Base-by-base conservation (phyloP, 2,329 filamentous ascomycete species). In the Ascosphaera apis region DNA sequence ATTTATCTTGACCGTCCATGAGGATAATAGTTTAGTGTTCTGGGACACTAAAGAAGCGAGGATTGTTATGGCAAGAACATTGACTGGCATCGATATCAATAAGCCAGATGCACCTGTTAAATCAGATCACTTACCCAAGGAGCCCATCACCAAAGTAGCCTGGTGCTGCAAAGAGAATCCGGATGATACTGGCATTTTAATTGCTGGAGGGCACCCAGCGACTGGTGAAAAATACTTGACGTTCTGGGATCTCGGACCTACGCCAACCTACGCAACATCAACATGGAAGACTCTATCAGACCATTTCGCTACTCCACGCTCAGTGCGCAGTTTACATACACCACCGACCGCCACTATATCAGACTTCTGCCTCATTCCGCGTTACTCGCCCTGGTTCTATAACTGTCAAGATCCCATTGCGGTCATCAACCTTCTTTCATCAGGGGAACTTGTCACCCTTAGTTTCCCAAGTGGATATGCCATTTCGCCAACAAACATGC, bases 121-220 rank as follows among this genome's bases (percentile, higher is more conserved):
- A 15, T 57, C 50, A 38, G 53, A 53, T 19, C n/a, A n/a, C n/a
- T n/a, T n/a, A n/a, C 16, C 15, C 13, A 76, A 78, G 41, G 76
- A 80, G 37, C 81, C 82, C 0, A 77, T 86, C 40, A 69, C 71
- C 41, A 74, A 73, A 42, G 72, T 95, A 38, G 68, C 74, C 1
- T 98, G 88, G 88, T 98, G 88, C 56, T 86, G 81, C 39, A 93
- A 93, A 52, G 67, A 75, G 40, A 91, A 95, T 48, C 77, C 83
- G 0, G 88, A 98, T 47, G 86, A 98, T 48, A 95, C 83, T 13
- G 86, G 75, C 1, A 63, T 98, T 16, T 57, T 98, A 28, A 67
- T 98, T 37, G 79, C 83, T 2, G 88, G 88, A 19, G 88, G 88
- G 3, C 68, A 76, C 41, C 62, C 69, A 1, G 66, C 69, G 0